Conservation (phyloP, 1,284 basidiomycete species). For the Cryptococcus depauperatus region DNA sequence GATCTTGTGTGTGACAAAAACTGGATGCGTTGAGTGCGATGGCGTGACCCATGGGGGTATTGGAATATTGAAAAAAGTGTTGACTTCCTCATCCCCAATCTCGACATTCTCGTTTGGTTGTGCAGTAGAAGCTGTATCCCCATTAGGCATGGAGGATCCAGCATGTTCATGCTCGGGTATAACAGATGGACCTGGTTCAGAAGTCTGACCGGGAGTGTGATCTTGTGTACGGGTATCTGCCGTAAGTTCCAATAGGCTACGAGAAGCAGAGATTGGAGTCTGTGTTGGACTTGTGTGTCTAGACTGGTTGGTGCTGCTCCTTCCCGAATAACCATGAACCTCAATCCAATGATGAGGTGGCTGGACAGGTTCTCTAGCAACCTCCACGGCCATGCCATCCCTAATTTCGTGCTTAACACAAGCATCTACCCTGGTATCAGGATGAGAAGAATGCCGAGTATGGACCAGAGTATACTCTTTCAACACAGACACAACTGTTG, state of each 20-base stretch:
- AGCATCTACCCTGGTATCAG: constrained; percentile 58
- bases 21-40: constrained; percentile 57
- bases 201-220: constrained; percentile 4
- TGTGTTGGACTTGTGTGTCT: constrained; percentile 9
- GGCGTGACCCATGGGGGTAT: constrained; percentile 50
- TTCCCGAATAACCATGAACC: neutral
- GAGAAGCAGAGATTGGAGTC: constrained; percentile 5
- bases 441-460: constrained; percentile 54
- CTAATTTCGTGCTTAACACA: constrained; percentile 63
- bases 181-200: neutral
- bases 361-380: constrained; percentile 21
- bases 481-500: constrained; percentile 59
- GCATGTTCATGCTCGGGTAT: constrained; percentile 3
- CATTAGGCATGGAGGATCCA: constrained; percentile 10
- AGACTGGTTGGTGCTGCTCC: constrained; percentile 1
- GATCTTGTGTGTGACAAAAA: constrained; percentile 59
- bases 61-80: constrained; percentile 46
- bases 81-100: constrained; percentile 45
- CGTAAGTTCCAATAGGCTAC: constrained; percentile 4
- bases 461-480: constrained; percentile 64
- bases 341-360: constrained; percentile 24
- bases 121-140: constrained; percentile 4
- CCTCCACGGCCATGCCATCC: constrained; percentile 51
- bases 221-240: constrained; percentile 9
- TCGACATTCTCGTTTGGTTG: constrained; percentile 16